These are phyloP conservation scores for Rhododendron henanense DNA, from an alignment of 148 eudicot genomes.

Conservation along the genomic window DNA sequence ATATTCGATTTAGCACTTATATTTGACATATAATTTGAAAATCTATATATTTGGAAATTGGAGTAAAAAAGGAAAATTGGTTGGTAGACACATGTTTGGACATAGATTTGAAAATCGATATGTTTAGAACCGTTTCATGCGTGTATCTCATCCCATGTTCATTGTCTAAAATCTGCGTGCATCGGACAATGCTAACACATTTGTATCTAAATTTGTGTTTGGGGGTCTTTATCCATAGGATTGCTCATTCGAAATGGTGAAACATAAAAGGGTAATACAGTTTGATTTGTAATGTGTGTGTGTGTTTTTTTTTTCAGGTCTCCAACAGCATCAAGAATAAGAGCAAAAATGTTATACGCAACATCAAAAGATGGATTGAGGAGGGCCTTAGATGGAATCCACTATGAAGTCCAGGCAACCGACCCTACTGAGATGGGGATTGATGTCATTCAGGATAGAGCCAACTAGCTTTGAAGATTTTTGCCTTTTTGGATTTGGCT, in stretches of 20 bases:
- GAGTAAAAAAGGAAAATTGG: background rate
- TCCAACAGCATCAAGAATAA: conserved; percentile 80
- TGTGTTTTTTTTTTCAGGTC: conserved; percentile 43
- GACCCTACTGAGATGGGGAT: conserved; percentile 96
- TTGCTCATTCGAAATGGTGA: background rate
- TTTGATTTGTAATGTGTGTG: background rate
- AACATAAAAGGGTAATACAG: background rate
- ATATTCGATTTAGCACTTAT: too few relatives aligned
- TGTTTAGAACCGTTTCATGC: too few relatives aligned
- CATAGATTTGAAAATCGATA: background rate
- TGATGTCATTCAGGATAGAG: conserved; percentile 76
- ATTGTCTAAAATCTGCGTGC: too few relatives aligned
- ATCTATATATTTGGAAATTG: background rate
- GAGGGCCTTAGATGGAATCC: conserved; percentile 86
- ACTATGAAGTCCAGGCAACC: conserved; percentile 86
- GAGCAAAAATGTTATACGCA: conserved; percentile 88
- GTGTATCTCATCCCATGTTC: too few relatives aligned
- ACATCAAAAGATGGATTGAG: conserved; percentile 89
- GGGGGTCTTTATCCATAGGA: too few relatives aligned
- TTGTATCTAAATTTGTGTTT: too few relatives aligned
- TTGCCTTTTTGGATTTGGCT: background rate
- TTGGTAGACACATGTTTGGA: background rate
- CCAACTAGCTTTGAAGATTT: conserved; percentile 33
- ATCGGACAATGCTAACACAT: too few relatives aligned
- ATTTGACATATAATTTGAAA: too few relatives aligned